Evolutionary conservation across 148 eudicot genomes (phyloP), one percentile per base, ranked within the genome.

Genomic region (Suaeda aralocaspica): DNA sequence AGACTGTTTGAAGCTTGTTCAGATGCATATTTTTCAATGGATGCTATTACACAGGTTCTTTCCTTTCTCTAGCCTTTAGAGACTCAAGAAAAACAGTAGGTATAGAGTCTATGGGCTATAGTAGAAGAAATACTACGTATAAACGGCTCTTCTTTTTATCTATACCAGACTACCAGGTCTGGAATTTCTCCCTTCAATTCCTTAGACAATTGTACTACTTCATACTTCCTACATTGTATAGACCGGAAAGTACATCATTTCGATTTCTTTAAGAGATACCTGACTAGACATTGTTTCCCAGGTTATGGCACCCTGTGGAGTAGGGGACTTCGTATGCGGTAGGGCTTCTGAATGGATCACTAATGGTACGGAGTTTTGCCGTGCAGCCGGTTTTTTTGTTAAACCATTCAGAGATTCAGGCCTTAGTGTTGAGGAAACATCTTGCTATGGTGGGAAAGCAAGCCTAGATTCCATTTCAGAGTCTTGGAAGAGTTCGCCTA

Each of bases 301-400:
- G 98, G 96, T 89, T 74, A 80, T 94, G 68, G 88, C 81, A 70
- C 98, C 97, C 6, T 94, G 98, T 84, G 97, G 96, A 72, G 83
- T 84, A 55, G 83, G 75, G 48, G 98, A 91, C 86, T 87, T 89
- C 79, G 91, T 94, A 68, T 94, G 98, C 78, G 98, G 98, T 64
- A 84, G 81, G 80, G 97, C 89, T 36, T 91, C 98, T 33, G 97
- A 94, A 72, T 94, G 96, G 97, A 78, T 84, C 78, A 80, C 91
- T 55, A 91, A 94, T 77, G 98, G 98, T 66, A 91, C 98, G 64
- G 98, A 91, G 53, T 97, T 93, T 81, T 94, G 98, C 84, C 82
- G 68, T 11, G 88, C 87, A 69, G 91, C 97, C 59, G 98, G 98
- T 74, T 94, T 87, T 86, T 61, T 82, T 70, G 96, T 94, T 71